Base-by-base conservation (phyloP, 768 basidiomycete genomes). In the Cubamyces sp. region DNA sequence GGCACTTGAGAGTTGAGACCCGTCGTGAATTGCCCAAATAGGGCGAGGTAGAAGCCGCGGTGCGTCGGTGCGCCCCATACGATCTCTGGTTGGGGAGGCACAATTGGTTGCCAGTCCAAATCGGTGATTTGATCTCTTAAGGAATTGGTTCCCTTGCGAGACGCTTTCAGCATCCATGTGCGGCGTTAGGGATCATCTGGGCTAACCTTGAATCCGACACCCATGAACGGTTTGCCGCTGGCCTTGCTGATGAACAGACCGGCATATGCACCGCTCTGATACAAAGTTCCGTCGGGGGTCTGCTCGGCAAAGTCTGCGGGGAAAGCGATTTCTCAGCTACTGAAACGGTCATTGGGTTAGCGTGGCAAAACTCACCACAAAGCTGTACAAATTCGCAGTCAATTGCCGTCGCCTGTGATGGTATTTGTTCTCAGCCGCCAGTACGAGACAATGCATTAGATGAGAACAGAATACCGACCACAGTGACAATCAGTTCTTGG, bases 131-230 rank as follows among this genome's bases (percentile, higher is more conserved):
- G 2, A 15, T 57, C 55, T 55, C 54, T 28, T 1, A 14, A 3
- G 39, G 21, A 40, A 39, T 41, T 54, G 8, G 52, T 28, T 6
- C 39, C 52, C 52, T 54, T 19, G 21, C 3, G 39, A 21, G 14
- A 40, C 5, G 5, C 52, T 21, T 18, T 11, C 21, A 15, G 15
- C 30, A 40, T 12, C 5, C 5, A 18, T n/a, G 19, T 5, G 37
- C 9, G 52, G 2, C 15, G 2, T 12, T 2, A 23, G 52, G 19
- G 1, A 34, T 5, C 4, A 9, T 11, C 9, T 6, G 34, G 34
- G 39, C 47, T 16, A 2, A 59, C 57, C 57, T 59, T 59, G 57
- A 51, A 59, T 15, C 49, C 57, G 49, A 59, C n/a, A 11, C 57
- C 57, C 26, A 30, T 30, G 37, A 49, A 59, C 5, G 57, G 57